These are phyloP conservation scores for Globisporangium echinulatum DNA, from an alignment of 352 stramenopile species.

Conservation along the genomic window DNA sequence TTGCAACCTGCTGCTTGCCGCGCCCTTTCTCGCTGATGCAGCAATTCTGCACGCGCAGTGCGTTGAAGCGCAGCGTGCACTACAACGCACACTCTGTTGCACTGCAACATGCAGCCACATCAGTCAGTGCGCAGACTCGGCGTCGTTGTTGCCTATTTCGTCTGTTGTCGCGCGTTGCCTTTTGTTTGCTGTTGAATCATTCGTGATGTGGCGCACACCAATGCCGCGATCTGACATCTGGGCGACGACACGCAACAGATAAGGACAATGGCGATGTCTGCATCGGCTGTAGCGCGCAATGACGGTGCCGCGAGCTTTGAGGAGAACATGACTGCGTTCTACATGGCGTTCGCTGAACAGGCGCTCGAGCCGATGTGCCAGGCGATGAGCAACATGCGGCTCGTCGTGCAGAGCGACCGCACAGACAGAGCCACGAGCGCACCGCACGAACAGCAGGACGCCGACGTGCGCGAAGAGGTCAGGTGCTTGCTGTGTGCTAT, in stretches of 20 bases:
- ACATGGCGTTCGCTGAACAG: constrained; percentile 73
- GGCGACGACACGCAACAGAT: not conserved
- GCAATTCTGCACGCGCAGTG: too few species aligned
- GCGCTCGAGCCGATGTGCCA: constrained; percentile 61
- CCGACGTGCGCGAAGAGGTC: constrained; percentile 59
- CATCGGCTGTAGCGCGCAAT: not conserved
- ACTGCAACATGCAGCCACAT: not conserved
- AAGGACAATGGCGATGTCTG: not conserved
- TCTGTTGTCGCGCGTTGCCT: not conserved
- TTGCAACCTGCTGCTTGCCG: too few species aligned
- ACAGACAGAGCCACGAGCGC: constrained; percentile 6
- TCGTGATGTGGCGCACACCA: not conserved
- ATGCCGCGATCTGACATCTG: not conserved
- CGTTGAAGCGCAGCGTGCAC: too few species aligned
- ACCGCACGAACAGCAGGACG: constrained; percentile 13
- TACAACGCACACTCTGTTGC: too few species aligned
- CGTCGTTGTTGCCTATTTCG: not conserved
- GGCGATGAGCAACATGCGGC: constrained; percentile 50
- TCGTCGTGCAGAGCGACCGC: constrained; percentile 25
- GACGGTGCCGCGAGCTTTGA: constrained; percentile 40
- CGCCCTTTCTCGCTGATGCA: too few species aligned
- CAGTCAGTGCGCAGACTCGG: not conserved
- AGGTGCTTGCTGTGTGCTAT: not conserved
- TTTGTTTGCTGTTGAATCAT: not conserved
- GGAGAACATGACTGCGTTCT: constrained; percentile 75